Percentiles rank a stretch among this genome's conserved stretches.
These are phyloP conservation scores for Pyrrhoderma noxium DNA, from an alignment of 1,284 basidiomycete species.

Conservation along the genomic window DNA sequence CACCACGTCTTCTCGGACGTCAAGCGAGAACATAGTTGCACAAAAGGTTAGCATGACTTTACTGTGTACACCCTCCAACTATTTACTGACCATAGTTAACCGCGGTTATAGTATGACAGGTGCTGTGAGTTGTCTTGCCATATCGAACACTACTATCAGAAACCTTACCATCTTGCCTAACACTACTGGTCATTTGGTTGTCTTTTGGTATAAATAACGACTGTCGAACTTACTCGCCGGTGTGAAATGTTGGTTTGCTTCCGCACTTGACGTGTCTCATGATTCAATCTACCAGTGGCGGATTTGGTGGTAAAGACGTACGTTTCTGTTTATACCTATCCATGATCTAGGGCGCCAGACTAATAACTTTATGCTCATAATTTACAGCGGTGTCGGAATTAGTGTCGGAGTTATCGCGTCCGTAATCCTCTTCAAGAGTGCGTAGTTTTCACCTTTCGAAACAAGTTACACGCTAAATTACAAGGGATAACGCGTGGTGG, in stretches of 20 bases:
- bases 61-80: constrained; percentile 12
- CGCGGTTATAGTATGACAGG: constrained; percentile 83
- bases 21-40: constrained; percentile 18
- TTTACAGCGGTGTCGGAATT: constrained; percentile 82
- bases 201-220: no score
- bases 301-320: constrained; percentile 76
- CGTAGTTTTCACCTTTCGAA: constrained; percentile 32
- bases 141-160: no score
- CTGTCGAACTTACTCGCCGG: no score
- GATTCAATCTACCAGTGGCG: constrained; percentile 43
- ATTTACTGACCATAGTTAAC: constrained; percentile 8
- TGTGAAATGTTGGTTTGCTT: neutral
- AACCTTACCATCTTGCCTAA: no score
- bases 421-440: constrained; percentile 92
- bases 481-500: no score
- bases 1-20: neutral
- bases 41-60: constrained; percentile 16
- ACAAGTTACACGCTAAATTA: neutral
- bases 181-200: no score
- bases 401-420: constrained; percentile 91
- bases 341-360: neutral
- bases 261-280: constrained; percentile 5
- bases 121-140: constrained; percentile 69
- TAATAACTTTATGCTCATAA: constrained; percentile 27
- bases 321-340: constrained; percentile 26